Base-by-base conservation (phyloP, 1,139 yeast species). In the Candida gigantensis region DNA sequence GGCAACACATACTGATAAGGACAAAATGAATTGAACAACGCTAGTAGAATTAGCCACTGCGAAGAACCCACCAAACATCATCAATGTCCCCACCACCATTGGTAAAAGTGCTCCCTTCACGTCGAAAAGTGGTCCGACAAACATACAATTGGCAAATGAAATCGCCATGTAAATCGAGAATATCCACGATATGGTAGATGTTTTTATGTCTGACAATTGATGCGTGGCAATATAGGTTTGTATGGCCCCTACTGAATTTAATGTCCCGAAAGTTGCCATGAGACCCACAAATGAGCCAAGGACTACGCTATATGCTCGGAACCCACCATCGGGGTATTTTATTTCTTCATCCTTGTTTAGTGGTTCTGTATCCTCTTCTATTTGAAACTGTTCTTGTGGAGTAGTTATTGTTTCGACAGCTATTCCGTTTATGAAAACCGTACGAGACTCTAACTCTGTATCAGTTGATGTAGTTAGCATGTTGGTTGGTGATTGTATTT, bases 61-160 rank as follows among this genome's bases (percentile, higher is more conserved):
- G 60, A 67, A 57, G 30, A 62, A 55, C 2, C 72, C 72, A 3
- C 49, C 58, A 44, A 59, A 53, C 15, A 57, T 52, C 32, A 64
- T 44, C 4, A 53, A 19, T 1, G 64, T 52, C 3, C 68, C 67
- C 2, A 45, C 37, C 6, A 55, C 35, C 30, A 67, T 45, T 2
- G 62, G 60, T 16, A 43, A 40, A 12, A 55, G 46, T 11, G 68
- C 51, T 2, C 73, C 73, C 26, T 53, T 53, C 6, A 49, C 46
- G 40, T 65, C 73, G 44, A 67, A 67, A 15, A 61, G 46, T 3
- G 71, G 72, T 0, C 73, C 73, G 7, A 57, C 60, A 16, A 66
- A 33, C 12, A 65, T 51, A 2, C 69, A 67, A 15, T 57, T 49
- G 5, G 60, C 54, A 40, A 59, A 65, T 19, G 65, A 48, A 16